Percentiles rank a stretch among this genome's conserved stretches.
These are phyloP conservation scores for Litchi chinensis DNA, from an alignment of 345 rosid species.

Conservation along the genomic window DNA sequence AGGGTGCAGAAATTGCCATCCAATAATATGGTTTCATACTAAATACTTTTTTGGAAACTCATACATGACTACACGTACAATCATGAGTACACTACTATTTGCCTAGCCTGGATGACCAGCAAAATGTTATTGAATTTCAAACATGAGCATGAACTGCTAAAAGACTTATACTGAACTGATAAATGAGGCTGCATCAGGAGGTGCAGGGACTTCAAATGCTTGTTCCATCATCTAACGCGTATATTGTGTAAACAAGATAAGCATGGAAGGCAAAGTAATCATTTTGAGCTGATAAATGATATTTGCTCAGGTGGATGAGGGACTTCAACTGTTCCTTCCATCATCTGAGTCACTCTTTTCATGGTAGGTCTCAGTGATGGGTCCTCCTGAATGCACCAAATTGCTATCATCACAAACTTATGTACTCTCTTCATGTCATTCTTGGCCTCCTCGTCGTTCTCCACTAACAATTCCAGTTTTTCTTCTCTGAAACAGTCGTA, in stretches of 20 bases:
- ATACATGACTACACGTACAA: too few species aligned
- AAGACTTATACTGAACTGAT: neutral
- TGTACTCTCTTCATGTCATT: neutral
- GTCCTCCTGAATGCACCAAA: constrained; percentile 10
- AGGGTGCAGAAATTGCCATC: too few species aligned
- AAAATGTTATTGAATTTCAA: too few species aligned
- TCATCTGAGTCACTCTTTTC: neutral
- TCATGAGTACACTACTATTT: too few species aligned
- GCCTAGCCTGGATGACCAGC: too few species aligned
- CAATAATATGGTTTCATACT: too few species aligned
- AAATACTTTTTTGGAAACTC: too few species aligned
- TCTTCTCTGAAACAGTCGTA: neutral
- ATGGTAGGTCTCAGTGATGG: constrained; percentile 7
- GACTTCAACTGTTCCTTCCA: too few species aligned
- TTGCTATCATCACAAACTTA: constrained; percentile 5
- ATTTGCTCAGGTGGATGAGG: too few species aligned
- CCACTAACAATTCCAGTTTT: neutral
- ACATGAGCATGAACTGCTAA: neutral
- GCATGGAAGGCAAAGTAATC: too few species aligned
- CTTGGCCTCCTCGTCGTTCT: neutral
- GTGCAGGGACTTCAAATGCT: neutral
- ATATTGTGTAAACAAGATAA: too few species aligned
- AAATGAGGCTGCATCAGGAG: neutral
- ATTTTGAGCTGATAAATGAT: too few species aligned
- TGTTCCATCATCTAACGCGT: neutral